Conservation (phyloP, 768 basidiomycete genomes). For the Pisolithus orientalis region DNA sequence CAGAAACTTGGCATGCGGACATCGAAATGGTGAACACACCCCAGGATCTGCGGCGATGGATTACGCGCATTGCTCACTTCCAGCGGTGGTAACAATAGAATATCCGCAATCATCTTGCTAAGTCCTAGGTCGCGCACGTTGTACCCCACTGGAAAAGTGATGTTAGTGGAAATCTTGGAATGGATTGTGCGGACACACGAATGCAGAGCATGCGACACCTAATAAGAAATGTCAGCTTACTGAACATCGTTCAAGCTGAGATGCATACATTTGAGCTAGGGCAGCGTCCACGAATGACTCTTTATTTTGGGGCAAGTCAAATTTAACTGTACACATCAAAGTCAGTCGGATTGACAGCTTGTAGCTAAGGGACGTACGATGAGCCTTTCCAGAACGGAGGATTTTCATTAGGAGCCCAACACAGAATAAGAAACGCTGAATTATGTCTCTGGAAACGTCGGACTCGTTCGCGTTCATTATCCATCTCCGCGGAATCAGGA, state of each 20-base stretch:
- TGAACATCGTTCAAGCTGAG: background rate
- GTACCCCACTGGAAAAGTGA: background rate
- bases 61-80: background rate
- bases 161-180: background rate
- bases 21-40: background rate
- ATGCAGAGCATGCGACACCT: background rate
- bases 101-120: background rate
- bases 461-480: slow-evolving; percentile 21
- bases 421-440: background rate
- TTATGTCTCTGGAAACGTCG: slow-evolving; percentile 6
- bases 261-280: background rate
- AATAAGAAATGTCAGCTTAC: background rate
- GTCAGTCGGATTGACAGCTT: background rate
- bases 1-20: background rate
- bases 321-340: background rate
- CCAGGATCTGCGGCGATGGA: background rate
- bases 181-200: background rate
- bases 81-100: background rate
- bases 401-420: background rate
- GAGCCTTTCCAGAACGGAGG: background rate
- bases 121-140: background rate
- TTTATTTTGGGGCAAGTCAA: background rate
- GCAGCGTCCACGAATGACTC: background rate
- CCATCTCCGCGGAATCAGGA: slow-evolving; percentile 54
- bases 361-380: background rate